A percentile compares a stretch with the other conserved stretches of the same genome.
phyloP scores from a whole-genome alignment of 31 red algal species.

The Odonthalia washingtoniensis region DNA sequence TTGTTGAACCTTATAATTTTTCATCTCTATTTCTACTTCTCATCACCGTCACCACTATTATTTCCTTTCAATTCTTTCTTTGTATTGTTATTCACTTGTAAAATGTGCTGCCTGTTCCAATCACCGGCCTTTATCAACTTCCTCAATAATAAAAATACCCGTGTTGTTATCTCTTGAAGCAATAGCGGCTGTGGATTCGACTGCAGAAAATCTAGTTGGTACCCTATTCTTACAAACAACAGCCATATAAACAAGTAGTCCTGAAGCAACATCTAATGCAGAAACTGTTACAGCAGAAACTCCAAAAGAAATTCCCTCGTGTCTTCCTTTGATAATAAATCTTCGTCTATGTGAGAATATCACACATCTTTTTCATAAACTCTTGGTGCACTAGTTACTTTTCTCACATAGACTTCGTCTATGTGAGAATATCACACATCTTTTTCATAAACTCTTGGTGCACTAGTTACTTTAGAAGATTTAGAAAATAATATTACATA shows the following conservation, averaged over 20 bases:
- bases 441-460: conserved; percentile 55
- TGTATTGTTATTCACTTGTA: conserved; percentile 42
- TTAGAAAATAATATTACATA: conserved; percentile 79
- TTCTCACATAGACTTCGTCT: conserved; percentile 39
- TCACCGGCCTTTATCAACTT: conserved; percentile 63
- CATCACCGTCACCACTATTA: not conserved
- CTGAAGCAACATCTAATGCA: too few relatives aligned
- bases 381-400: conserved; percentile 36
- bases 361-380: conserved; percentile 47
- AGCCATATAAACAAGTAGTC: conserved; percentile 68
- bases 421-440: conserved; percentile 68
- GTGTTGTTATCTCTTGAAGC: conserved; percentile 64
- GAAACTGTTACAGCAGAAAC: too few relatives aligned
- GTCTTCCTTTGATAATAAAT: too few relatives aligned
- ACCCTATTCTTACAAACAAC: conserved; percentile 44
- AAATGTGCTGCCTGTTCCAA: conserved; percentile 62
- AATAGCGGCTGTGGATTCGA: conserved; percentile 51
- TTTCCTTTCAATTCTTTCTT: not conserved
- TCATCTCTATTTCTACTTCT: too few relatives aligned
- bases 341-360: conserved; percentile 62
- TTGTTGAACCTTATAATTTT: too few relatives aligned
- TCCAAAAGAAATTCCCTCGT: too few relatives aligned
- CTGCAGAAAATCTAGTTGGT: conserved; percentile 30
- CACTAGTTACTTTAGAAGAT: conserved; percentile 44
- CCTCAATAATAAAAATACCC: conserved; percentile 58